Evolutionary conservation across 2,329 filamentous ascomycete species (phyloP).

Genomic region (Talaromyces marneffei): DNA sequence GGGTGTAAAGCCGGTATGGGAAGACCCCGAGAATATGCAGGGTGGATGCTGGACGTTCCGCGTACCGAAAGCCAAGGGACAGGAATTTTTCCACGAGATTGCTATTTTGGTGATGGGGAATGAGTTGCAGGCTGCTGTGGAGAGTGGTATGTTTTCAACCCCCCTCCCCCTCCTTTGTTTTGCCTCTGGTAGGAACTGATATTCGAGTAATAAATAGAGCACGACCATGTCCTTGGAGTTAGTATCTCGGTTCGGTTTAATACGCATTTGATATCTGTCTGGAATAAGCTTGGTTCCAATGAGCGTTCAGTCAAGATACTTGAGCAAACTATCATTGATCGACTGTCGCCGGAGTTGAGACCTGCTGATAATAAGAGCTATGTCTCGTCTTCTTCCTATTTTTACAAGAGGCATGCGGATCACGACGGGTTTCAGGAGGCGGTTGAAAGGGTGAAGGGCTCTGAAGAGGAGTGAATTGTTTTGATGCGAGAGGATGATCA

Average conservation of each 20-base stretch:
- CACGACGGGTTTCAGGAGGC: slow-evolving; percentile 69
- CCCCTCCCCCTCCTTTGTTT: slow-evolving; percentile 14
- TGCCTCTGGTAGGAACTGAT: not conserved
- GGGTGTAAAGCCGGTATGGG: slow-evolving; percentile 71
- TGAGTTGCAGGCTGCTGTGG: slow-evolving; percentile 59
- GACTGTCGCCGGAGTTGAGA: slow-evolving; percentile 65
- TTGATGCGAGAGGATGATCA: not conserved
- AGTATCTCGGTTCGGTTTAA: slow-evolving; percentile 85
- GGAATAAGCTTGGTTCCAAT: slow-evolving; percentile 84
- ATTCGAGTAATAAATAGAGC: slow-evolving; percentile 46
- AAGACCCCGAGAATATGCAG: slow-evolving; percentile 76
- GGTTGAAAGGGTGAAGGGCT: slow-evolving; percentile 15
- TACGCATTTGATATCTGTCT: slow-evolving; percentile 79
- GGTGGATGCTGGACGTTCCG: slow-evolving; percentile 93
- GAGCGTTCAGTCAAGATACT: slow-evolving; percentile 71
- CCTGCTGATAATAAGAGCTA: slow-evolving; percentile 52
- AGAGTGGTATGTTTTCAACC: slow-evolving; percentile 59
- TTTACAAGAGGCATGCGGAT: slow-evolving; percentile 85
- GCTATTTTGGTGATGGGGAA: slow-evolving; percentile 32
- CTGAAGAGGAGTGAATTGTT: not conserved
- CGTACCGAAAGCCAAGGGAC: slow-evolving; percentile 66
- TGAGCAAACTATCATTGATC: slow-evolving; percentile 64
- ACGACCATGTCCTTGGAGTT: slow-evolving; percentile 81
- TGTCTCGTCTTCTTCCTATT: slow-evolving; percentile 40
- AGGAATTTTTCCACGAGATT: slow-evolving; percentile 42